phyloP scores from a whole-genome alignment of 176 grass and related monocot genomes.

The Sorghum bicolor region DNA sequence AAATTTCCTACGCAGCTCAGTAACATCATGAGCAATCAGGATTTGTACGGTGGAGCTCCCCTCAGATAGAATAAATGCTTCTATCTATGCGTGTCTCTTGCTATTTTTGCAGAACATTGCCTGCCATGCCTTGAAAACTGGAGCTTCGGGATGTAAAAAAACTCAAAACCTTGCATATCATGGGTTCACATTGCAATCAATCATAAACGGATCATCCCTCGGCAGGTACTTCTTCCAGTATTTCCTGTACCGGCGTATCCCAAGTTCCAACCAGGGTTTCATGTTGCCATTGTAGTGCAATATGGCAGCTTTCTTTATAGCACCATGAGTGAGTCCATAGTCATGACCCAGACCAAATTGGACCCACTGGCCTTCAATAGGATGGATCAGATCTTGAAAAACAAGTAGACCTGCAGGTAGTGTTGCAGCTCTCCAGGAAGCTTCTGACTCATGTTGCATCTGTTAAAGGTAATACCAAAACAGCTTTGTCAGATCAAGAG shows the following conservation, averaged over 20 bases:
- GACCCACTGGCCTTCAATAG: conserved; percentile 45
- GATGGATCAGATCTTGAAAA: conserved; percentile 57
- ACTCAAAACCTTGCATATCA: conserved; percentile 24
- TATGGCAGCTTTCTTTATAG: conserved; percentile 41
- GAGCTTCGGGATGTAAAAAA: no score
- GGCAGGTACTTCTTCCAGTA: conserved; percentile 73
- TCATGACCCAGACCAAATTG: conserved; percentile 67
- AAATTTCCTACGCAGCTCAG: conserved; percentile 4
- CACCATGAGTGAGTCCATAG: conserved; percentile 47
- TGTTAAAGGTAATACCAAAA: conserved; percentile 29
- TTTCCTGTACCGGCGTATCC: conserved; percentile 63
- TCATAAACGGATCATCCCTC: conserved; percentile 58
- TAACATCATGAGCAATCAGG: not conserved
- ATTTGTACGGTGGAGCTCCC: not conserved
- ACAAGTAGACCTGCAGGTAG: conserved; percentile 51
- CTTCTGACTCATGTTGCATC: conserved; percentile 40
- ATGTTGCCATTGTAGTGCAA: conserved; percentile 83
- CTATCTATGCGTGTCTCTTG: not conserved
- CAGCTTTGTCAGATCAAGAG: not conserved
- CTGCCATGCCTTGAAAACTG: not conserved
- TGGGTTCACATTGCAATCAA: conserved; percentile 75
- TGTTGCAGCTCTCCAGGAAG: conserved; percentile 50
- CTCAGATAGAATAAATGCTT: not conserved
- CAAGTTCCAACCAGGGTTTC: conserved; percentile 79
- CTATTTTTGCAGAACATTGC: not conserved